These are phyloP conservation scores for Rubia peregrina DNA, from an alignment of 305 asterid species.

Conservation along the genomic window DNA sequence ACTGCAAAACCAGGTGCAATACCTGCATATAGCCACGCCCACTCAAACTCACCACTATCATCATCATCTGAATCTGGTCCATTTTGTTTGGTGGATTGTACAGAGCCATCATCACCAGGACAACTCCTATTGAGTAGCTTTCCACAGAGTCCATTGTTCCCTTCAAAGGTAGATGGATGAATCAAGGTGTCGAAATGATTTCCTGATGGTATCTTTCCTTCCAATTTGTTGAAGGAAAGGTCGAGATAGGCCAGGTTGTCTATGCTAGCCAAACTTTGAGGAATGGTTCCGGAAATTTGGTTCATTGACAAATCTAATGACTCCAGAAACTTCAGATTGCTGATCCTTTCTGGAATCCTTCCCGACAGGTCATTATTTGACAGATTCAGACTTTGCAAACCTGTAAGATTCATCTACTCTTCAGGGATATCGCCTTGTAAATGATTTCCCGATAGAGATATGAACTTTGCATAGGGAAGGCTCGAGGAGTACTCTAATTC, in stretches of 20 bases:
- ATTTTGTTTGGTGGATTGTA: neutral
- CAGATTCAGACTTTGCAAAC: neutral
- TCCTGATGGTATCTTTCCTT: neutral
- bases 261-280: neutral
- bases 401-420: neutral
- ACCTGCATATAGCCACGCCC: neutral
- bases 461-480: neutral
- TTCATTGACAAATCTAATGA: slow-evolving; percentile 1
- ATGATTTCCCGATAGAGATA: neutral
- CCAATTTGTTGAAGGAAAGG: neutral
- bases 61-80: neutral
- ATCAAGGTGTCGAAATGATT: neutral
- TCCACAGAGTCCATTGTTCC: neutral
- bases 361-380: neutral
- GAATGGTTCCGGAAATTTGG: neutral
- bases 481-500: neutral
- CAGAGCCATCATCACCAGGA: neutral
- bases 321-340: neutral
- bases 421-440: neutral
- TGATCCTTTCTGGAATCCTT: neutral
- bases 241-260: neutral
- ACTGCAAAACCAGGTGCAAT: neutral
- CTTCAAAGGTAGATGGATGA: neutral
- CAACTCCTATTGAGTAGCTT: neutral
- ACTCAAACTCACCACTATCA: neutral